Evolutionary conservation across 441 rosid species (phyloP).

Genomic region (Jatropha multifida): DNA sequence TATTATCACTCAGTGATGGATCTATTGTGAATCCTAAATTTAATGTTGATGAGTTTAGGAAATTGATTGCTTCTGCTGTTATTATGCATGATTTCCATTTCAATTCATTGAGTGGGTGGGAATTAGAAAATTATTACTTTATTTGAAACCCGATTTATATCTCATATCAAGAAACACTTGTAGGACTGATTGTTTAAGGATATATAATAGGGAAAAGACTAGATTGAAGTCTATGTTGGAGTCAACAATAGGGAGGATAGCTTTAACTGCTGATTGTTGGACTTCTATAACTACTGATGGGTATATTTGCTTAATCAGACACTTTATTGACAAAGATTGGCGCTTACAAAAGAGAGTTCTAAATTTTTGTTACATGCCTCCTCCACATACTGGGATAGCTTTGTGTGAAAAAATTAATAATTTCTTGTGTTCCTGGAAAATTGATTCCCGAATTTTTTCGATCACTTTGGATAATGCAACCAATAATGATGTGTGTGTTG

Average conservation of each 20-base stretch:
- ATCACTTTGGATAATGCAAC: constrained; percentile 4
- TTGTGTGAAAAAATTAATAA: background rate
- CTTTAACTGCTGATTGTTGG: constrained; percentile 1
- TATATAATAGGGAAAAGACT: background rate
- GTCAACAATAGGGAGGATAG: background rate
- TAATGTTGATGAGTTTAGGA: no score
- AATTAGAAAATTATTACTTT: background rate
- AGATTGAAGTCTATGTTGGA: background rate
- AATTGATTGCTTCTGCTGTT: no score
- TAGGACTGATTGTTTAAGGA: background rate
- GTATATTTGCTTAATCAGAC: background rate
- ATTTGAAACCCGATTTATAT: background rate
- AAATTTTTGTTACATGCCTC: background rate
- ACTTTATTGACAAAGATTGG: background rate
- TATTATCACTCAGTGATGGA: background rate
- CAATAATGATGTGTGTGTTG: background rate
- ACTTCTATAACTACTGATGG: background rate
- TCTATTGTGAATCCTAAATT: no score
- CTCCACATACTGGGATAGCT: background rate
- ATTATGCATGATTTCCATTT: no score
- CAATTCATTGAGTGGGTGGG: no score
- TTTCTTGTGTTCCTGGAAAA: background rate
- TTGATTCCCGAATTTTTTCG: background rate
- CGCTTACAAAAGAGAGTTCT: background rate
- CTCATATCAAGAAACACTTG: background rate